phyloP scores from a whole-genome alignment of 192 early-diverging fungal genomes.

The Rhizophagus clarus region DNA sequence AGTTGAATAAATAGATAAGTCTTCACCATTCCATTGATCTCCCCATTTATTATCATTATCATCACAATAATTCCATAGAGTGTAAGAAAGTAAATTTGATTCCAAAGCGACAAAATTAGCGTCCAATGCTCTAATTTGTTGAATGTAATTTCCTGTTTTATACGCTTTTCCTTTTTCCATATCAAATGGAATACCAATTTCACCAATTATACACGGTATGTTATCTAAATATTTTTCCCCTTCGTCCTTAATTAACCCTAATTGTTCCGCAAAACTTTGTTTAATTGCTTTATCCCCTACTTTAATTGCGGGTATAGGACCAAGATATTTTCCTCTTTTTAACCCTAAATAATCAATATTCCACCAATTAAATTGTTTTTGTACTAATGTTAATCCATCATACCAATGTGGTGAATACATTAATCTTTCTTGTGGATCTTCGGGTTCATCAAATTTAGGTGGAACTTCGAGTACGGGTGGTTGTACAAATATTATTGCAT shows the following conservation, averaged over 20 bases:
- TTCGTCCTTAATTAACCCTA: slow-evolving; percentile 49
- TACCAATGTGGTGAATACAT: slow-evolving; percentile 91
- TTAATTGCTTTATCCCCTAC: slow-evolving; percentile 57
- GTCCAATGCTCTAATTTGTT: slow-evolving; percentile 78
- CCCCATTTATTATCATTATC: slow-evolving; percentile 74
- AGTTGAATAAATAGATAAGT: slow-evolving; percentile 71
- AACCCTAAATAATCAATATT: slow-evolving; percentile 60
- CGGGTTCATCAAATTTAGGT: slow-evolving; percentile 44
- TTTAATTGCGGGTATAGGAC: slow-evolving; percentile 48
- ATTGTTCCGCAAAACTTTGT: slow-evolving; percentile 52
- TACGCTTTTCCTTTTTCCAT: slow-evolving; percentile 73
- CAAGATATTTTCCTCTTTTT: slow-evolving; percentile 56
- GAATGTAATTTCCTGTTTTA: slow-evolving; percentile 67
- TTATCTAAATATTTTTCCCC: slow-evolving; percentile 37
- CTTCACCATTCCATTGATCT: slow-evolving; percentile 87
- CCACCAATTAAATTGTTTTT: slow-evolving; percentile 60
- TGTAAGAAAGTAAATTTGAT: slow-evolving; percentile 72
- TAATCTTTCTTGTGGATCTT: slow-evolving; percentile 53
- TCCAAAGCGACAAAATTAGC: slow-evolving; percentile 74
- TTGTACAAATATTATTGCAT: slow-evolving; percentile 61
- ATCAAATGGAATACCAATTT: slow-evolving; percentile 86
- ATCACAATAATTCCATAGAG: slow-evolving; percentile 89
- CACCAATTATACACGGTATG: slow-evolving; percentile 70
- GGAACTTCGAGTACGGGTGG: slow-evolving; percentile 54
- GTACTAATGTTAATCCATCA: slow-evolving; percentile 66